Conservation (phyloP, 2,329 filamentous ascomycete species). For the Aspergillus oerlinghausenensis region DNA sequence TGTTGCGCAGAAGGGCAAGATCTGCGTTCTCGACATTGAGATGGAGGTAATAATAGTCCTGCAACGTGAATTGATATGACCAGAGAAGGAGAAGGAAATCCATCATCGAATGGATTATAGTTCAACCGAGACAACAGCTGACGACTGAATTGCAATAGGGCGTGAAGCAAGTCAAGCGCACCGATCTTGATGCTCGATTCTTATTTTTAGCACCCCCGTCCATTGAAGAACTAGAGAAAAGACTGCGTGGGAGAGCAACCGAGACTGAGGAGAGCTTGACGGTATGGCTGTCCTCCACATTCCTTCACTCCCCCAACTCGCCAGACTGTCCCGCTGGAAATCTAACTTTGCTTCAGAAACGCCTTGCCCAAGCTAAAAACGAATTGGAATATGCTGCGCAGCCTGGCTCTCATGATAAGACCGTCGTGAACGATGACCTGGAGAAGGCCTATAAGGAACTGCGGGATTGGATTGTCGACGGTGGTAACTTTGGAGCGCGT, state of each 20-base stretch:
- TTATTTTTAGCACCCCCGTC: slow-evolving; percentile 81
- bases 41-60: slow-evolving; percentile 65
- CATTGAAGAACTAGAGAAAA: slow-evolving; percentile 66
- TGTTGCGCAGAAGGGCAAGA: slow-evolving; percentile 63
- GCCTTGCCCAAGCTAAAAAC: slow-evolving; percentile 65
- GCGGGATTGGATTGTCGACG: slow-evolving; percentile 49
- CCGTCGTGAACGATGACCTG: slow-evolving; percentile 63
- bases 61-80: background rate
- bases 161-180: slow-evolving; percentile 85
- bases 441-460: slow-evolving; percentile 54
- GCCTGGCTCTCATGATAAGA: slow-evolving; percentile 61
- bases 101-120: background rate
- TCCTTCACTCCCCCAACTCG: background rate
- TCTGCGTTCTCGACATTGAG: slow-evolving; percentile 90
- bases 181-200: slow-evolving; percentile 69
- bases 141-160: slow-evolving; percentile 46
- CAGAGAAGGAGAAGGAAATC: background rate
- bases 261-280: slow-evolving; percentile 66
- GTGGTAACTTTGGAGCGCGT: slow-evolving; percentile 29
- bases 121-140: background rate
- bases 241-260: slow-evolving; percentile 71
- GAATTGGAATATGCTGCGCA: slow-evolving; percentile 70
- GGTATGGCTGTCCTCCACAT: background rate
- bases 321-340: background rate
- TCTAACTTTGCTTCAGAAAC: slow-evolving; percentile 38